Percentiles rank a stretch among this genome's conserved stretches.
phyloP scores from a whole-genome alignment of 768 basidiomycete species.

The Mrakia gelida region DNA sequence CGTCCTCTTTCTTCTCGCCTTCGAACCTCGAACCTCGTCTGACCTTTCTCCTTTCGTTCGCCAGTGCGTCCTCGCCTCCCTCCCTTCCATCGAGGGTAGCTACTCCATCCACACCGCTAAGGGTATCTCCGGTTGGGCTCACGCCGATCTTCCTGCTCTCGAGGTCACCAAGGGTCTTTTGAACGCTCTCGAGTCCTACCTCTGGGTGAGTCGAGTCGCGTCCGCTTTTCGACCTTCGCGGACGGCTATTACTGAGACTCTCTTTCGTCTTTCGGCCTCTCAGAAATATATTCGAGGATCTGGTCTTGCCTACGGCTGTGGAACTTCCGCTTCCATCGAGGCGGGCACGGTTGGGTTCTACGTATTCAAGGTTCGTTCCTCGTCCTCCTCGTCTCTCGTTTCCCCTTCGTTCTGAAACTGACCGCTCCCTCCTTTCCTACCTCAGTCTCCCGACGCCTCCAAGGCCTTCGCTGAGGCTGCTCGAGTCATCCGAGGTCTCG shows the following conservation, averaged over 20 bases:
- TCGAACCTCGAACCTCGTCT: neutral
- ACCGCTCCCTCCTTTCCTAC: slow-evolving; percentile 13
- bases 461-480: slow-evolving; percentile 76
- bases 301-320: slow-evolving; percentile 91
- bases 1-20: neutral
- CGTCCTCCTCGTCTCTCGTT: neutral
- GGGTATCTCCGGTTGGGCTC: slow-evolving; percentile 63
- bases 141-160: slow-evolving; percentile 79
- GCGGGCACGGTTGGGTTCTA: slow-evolving; percentile 69
- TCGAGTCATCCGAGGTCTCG: slow-evolving; percentile 69
- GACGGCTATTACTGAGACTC: neutral
- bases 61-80: slow-evolving; percentile 74
- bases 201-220: slow-evolving; percentile 4
- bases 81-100: slow-evolving; percentile 91
- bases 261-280: slow-evolving; percentile 21
- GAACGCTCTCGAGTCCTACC: slow-evolving; percentile 68
- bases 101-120: slow-evolving; percentile 74
- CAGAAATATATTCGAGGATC: slow-evolving; percentile 80
- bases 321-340: slow-evolving; percentile 68
- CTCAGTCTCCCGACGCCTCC: slow-evolving; percentile 75
- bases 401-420: neutral
- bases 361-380: slow-evolving; percentile 56
- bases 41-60: slow-evolving; percentile 56
- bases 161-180: slow-evolving; percentile 79
- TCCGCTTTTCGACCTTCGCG: slow-evolving; percentile 44